phyloP scores from a whole-genome alignment of 495 filamentous ascomycete species.

The Podospora bellae-mahoneyi region DNA sequence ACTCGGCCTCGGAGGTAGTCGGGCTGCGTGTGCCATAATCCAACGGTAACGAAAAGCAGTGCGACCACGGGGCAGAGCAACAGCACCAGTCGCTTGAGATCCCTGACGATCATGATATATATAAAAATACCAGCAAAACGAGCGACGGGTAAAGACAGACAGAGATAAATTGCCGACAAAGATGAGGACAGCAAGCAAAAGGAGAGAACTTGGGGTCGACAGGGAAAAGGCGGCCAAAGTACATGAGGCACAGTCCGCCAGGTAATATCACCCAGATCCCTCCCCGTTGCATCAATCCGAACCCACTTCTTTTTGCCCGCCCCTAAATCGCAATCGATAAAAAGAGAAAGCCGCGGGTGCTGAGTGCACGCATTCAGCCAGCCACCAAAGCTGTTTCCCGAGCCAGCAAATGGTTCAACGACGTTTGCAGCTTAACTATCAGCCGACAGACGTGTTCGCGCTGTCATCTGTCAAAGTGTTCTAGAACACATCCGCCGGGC shows the following conservation, averaged over 20 bases:
- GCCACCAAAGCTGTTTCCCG: neutral
- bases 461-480: neutral
- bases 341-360: too few species aligned
- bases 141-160: neutral
- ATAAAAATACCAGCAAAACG: neutral
- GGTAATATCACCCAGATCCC: too few species aligned
- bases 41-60: conserved; percentile 26
- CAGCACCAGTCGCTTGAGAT: conserved; percentile 32
- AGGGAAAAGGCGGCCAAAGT: neutral
- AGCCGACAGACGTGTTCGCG: too few species aligned
- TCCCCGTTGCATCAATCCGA: neutral
- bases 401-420: neutral
- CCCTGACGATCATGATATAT: conserved; percentile 32
- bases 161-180: neutral
- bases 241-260: neutral
- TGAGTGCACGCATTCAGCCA: neutral
- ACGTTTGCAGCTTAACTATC: neutral
- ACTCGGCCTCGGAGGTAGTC: conserved; percentile 13
- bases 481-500: neutral
- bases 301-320: too few species aligned
- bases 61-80: conserved; percentile 25
- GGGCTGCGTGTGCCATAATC: conserved; percentile 20
- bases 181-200: neutral
- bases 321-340: too few species aligned
- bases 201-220: neutral